A percentile compares a stretch with the other conserved stretches of the same genome.
Conservation (phyloP, 345 rosid species). For the Mercurialis annua region DNA sequence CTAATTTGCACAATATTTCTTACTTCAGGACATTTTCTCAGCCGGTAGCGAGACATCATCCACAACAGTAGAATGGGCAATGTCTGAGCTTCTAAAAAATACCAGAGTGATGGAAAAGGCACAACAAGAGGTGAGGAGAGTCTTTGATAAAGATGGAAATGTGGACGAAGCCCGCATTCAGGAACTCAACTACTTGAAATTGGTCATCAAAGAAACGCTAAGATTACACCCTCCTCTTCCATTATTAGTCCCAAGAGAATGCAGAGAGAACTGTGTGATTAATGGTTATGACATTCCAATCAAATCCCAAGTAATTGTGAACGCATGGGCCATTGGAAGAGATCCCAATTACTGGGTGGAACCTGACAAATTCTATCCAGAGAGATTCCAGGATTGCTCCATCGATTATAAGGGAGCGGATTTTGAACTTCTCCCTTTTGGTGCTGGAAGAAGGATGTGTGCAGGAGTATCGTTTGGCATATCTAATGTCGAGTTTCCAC, state of each 20-base stretch:
- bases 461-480: not conserved
- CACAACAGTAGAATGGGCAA: not conserved
- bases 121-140: not conserved
- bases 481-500: constrained; percentile 6
- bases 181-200: not conserved
- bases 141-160: not conserved
- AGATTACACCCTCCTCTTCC: constrained; percentile 2
- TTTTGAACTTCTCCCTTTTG: constrained; percentile 7
- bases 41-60: constrained; percentile 3
- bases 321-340: constrained; percentile 4
- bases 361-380: constrained; percentile 5
- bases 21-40: not conserved
- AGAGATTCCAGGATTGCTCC: not conserved
- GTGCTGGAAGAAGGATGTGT: constrained; percentile 7
- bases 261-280: not conserved
- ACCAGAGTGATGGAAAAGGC: not conserved
- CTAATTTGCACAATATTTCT: not conserved
- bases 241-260: not conserved
- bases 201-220: constrained; percentile 7
- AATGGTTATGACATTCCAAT: not conserved
- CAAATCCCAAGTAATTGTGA: not conserved
- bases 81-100: constrained; percentile 5
- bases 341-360: constrained; percentile 7
- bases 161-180: not conserved
- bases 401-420: not conserved